Conservation (phyloP, 371 early-diverging fungal genomes). For the Haplosporangium sp. region DNA sequence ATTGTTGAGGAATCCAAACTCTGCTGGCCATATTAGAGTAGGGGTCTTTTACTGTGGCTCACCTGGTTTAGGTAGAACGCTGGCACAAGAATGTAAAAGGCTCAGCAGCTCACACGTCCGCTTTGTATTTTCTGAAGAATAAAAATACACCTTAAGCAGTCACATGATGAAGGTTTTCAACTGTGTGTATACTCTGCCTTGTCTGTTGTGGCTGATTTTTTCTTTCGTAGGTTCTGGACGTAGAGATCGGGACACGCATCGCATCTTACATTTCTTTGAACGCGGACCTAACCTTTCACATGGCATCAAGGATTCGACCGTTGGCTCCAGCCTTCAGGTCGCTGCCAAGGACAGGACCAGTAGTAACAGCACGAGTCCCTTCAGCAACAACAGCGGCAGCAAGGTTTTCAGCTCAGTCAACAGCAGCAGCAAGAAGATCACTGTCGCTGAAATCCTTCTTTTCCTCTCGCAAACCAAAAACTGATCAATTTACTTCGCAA, state of each 20-base stretch:
- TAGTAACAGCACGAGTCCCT: conserved; percentile 7
- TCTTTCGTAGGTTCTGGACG: too few relatives aligned
- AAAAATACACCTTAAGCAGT: not conserved
- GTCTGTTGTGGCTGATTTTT: conserved; percentile 1
- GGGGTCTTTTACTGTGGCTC: conserved; percentile 83
- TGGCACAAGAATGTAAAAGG: conserved; percentile 51
- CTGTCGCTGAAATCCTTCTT: conserved; percentile 53
- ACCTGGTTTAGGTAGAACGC: conserved; percentile 50
- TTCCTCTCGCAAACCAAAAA: conserved; percentile 37
- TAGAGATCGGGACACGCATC: not conserved
- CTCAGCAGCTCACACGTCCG: conserved; percentile 16
- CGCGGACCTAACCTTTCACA: conserved; percentile 5
- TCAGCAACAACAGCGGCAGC: conserved; percentile 14
- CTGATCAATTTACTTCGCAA: conserved; percentile 46
- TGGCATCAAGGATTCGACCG: conserved; percentile 55
- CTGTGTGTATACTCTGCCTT: too few relatives aligned
- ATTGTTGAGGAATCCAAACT: conserved; percentile 19
- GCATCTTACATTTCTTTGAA: not conserved
- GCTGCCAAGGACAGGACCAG: conserved; percentile 33
- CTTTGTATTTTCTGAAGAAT: conserved; percentile 36
- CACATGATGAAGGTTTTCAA: too few relatives aligned
- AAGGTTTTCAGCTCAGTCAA: conserved; percentile 14
- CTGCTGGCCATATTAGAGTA: conserved; percentile 31
- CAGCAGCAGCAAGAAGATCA: conserved; percentile 33
- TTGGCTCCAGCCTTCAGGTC: conserved; percentile 44